Evolutionary conservation across 495 filamentous ascomycete genomes (phyloP).

Genomic region (Podospora fimiseda): DNA sequence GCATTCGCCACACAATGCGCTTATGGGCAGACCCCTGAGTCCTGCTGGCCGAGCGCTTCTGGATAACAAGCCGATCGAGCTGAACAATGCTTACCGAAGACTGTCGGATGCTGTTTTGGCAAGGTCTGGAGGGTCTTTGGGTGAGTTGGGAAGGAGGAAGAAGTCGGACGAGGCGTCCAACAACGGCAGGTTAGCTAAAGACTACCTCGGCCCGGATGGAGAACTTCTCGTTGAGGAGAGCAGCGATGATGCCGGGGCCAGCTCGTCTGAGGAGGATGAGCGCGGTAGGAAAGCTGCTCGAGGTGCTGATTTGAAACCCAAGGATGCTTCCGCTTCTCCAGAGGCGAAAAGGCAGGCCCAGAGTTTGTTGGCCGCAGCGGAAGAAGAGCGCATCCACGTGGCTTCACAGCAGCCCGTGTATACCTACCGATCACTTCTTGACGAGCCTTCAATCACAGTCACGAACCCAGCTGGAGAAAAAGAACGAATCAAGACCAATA

Average conservation of each 20-base stretch:
- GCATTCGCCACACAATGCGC: conserved; percentile 46
- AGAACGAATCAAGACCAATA: conserved; percentile 41
- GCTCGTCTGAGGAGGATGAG: conserved; percentile 44
- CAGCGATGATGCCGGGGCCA: conserved; percentile 45
- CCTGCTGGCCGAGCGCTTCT: conserved; percentile 37
- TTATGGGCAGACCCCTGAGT: conserved; percentile 33
- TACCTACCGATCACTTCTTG: conserved; percentile 49
- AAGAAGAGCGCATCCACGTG: conserved; percentile 61
- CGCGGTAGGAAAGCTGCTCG: conserved; percentile 42
- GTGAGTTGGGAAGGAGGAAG: conserved; percentile 45
- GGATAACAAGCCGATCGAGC: conserved; percentile 45
- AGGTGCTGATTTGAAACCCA: conserved; percentile 23
- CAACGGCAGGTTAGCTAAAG: conserved; percentile 63
- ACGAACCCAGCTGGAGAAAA: conserved; percentile 52
- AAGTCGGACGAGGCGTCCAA: conserved; percentile 34
- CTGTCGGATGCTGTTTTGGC: conserved; percentile 61
- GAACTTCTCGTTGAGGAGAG: conserved; percentile 50
- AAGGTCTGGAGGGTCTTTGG: conserved; percentile 48
- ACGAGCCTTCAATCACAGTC: conserved; percentile 57
- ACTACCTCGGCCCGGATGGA: conserved; percentile 57
- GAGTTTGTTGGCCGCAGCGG: conserved; percentile 60
- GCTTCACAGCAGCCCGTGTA: conserved; percentile 32
- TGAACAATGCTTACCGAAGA: conserved; percentile 53
- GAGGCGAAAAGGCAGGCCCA: conserved; percentile 35
- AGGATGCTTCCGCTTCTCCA: conserved; percentile 15